Evolutionary conservation across 2,329 filamentous ascomycete species (phyloP).

Genomic region (Chaetomium strumarium): DNA sequence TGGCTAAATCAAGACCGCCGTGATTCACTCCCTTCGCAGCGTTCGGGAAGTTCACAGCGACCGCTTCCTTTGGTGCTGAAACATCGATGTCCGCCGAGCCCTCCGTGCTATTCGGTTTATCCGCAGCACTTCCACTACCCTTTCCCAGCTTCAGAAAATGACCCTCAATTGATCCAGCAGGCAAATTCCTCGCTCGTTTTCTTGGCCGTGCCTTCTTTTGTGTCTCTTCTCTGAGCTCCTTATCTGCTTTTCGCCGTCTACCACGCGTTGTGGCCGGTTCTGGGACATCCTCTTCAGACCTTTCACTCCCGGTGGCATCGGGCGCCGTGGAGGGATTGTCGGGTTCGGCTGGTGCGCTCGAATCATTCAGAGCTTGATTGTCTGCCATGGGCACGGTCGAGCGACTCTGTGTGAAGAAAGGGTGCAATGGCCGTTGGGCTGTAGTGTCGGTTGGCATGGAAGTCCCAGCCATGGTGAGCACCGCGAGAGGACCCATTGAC

Average conservation of each 20-base stretch:
- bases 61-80: neutral
- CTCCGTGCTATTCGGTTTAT: constrained; percentile 4
- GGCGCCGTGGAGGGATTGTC: neutral
- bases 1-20: neutral
- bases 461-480: constrained; percentile 38
- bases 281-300: constrained; percentile 8
- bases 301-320: neutral
- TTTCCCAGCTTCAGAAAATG: constrained; percentile 23
- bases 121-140: constrained; percentile 10
- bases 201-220: constrained; percentile 23
- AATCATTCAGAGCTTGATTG: neutral
- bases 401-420: constrained; percentile 43
- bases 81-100: neutral
- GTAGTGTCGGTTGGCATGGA: constrained; percentile 8
- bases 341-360: neutral
- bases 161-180: constrained; percentile 21
- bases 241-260: constrained; percentile 27
- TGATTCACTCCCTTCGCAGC: neutral
- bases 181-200: constrained; percentile 22
- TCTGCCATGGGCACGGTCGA: neutral
- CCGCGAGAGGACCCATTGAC: constrained; percentile 39
- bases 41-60: neutral
- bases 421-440: constrained; percentile 44
- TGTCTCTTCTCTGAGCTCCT: constrained; percentile 15
- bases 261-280: constrained; percentile 10